A percentile compares a stretch with the other conserved stretches of the same genome.
These are phyloP conservation scores for Penicillium chermesinum DNA, from an alignment of 495 filamentous ascomycete species.

Conservation along the genomic window DNA sequence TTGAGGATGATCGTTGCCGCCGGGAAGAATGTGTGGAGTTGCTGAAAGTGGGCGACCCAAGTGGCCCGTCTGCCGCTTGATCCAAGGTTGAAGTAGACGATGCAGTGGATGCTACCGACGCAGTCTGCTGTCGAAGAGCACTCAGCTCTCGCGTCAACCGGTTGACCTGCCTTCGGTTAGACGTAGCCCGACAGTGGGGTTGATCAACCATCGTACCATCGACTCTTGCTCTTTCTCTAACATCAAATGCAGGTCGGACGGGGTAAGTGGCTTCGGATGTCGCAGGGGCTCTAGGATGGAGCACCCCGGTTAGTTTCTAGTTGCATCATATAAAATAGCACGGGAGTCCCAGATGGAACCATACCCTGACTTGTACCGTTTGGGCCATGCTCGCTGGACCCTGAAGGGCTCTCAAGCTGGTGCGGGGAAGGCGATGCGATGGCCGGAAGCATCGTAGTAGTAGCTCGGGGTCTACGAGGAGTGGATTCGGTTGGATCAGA, in stretches of 20 bases:
- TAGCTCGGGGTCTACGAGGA: constrained; percentile 43
- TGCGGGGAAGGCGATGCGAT: constrained; percentile 36
- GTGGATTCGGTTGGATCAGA: constrained; percentile 58
- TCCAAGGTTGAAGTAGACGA: constrained; percentile 67
- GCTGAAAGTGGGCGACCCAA: constrained; percentile 43
- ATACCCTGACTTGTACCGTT: constrained; percentile 55
- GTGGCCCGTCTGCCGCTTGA: constrained; percentile 42
- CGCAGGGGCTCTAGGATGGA: constrained; percentile 55
- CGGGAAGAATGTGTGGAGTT: constrained; percentile 52
- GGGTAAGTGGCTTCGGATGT: constrained; percentile 78
- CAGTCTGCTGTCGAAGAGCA: constrained; percentile 72
- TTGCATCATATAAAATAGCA: background rate
- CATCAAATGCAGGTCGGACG: constrained; percentile 78
- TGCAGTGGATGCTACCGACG: constrained; percentile 73
- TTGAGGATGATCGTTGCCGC: constrained; percentile 62
- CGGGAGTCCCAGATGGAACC: background rate
- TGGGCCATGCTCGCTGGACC: constrained; percentile 47
- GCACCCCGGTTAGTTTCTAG: background rate
- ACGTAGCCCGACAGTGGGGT: background rate
- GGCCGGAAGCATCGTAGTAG: constrained; percentile 47
- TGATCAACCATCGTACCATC: constrained; percentile 59
- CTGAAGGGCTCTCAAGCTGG: constrained; percentile 25
- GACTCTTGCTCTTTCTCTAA: constrained; percentile 92
- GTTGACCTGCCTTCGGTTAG: constrained; percentile 61
- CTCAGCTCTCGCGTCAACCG: constrained; percentile 83